Conservation (phyloP, 176 grass and related monocot genomes). For the Avena insularis region DNA sequence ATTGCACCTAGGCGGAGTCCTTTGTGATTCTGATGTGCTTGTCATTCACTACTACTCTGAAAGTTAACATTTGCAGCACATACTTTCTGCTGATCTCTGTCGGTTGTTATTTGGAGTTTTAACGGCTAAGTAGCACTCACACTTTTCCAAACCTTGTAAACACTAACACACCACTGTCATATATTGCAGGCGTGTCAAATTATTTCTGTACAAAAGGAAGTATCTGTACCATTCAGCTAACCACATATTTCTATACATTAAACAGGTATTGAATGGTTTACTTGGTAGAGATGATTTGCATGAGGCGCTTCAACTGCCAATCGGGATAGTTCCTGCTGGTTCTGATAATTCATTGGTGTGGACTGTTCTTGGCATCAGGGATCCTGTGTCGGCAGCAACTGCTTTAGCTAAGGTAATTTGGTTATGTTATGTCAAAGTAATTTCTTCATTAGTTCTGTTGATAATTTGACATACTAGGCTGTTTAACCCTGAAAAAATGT, state of each 20-base stretch:
- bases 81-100: not conserved
- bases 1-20: not conserved
- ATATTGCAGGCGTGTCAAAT: not conserved
- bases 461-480: constrained; percentile 3
- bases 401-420: constrained; percentile 76
- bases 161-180: not conserved
- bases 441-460: not conserved
- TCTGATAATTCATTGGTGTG: constrained; percentile 96
- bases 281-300: constrained; percentile 74
- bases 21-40: constrained; percentile 12
- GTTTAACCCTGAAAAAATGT: not conserved
- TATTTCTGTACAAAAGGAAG: not conserved
- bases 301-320: constrained; percentile 65
- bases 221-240: not conserved
- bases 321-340: constrained; percentile 87
- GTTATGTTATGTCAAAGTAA: constrained; percentile 50
- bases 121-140: not conserved
- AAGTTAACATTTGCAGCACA: constrained; percentile 3
- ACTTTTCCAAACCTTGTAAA: constrained; percentile 25
- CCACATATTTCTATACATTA: constrained; percentile 31
- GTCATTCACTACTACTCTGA: not conserved
- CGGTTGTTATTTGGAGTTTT: constrained; percentile 20
- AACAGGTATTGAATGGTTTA: constrained; percentile 87
- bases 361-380: constrained; percentile 84
- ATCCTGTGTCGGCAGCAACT: constrained; percentile 80